Conservation (phyloP, 306 rosid genomes). For the Sindora glabra region DNA sequence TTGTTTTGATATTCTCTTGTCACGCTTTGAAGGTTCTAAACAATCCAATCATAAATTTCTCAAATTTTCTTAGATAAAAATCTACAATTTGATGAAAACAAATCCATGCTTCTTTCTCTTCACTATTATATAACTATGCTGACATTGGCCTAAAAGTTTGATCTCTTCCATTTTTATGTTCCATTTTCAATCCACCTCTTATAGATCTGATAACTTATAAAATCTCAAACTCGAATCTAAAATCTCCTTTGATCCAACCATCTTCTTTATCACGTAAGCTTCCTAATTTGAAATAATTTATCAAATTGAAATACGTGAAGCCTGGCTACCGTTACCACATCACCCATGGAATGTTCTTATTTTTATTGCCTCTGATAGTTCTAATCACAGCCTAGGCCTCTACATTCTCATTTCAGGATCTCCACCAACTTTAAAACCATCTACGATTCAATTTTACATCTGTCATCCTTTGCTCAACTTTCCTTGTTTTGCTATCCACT, state of each 20-base stretch:
- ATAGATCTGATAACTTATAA: neutral
- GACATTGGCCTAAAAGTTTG: neutral
- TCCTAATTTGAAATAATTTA: constrained; percentile 47
- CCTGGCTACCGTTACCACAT: constrained; percentile 53
- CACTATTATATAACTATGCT: constrained; percentile 15
- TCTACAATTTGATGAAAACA: constrained; percentile 1
- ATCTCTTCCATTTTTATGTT: neutral
- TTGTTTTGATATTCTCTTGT: neutral
- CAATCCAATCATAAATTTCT: neutral
- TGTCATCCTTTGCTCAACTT: constrained; percentile 32
- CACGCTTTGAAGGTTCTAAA: neutral
- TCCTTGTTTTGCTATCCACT: constrained; percentile 40
- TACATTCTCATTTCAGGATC: constrained; percentile 36
- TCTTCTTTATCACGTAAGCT: constrained; percentile 21
- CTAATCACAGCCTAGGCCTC: constrained; percentile 28
- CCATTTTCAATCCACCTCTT: neutral
- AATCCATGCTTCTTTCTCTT: constrained; percentile 5
- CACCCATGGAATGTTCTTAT: constrained; percentile 51
- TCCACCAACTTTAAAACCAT: constrained; percentile 42
- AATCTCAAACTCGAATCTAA: constrained; percentile 31
- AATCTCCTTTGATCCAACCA: constrained; percentile 13
- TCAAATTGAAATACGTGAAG: constrained; percentile 54
- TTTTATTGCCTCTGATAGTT: constrained; percentile 29
- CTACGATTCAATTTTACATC: constrained; percentile 41
- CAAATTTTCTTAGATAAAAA: neutral